Evolutionary conservation across 177 flowering plant genomes (phyloP).

Genomic region (Vitis hybrid): DNA sequence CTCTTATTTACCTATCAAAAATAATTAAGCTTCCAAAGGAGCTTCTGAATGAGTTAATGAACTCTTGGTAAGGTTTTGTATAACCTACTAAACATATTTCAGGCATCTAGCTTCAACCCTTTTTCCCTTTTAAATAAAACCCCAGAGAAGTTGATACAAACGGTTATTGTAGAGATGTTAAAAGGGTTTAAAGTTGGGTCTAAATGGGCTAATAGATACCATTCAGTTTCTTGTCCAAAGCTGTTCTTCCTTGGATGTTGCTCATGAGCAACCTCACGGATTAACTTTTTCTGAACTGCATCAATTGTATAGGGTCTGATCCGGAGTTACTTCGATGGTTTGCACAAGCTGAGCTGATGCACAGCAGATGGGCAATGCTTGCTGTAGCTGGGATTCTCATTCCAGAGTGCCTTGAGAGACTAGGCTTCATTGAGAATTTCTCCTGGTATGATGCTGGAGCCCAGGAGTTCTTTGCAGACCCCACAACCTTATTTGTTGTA

Average conservation of each 20-base stretch:
- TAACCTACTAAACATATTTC: no score
- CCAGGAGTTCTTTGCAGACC: slow-evolving; percentile 68
- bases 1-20: no score
- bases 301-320: slow-evolving; percentile 57
- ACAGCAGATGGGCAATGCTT: slow-evolving; percentile 89
- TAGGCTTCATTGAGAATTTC: slow-evolving; percentile 65
- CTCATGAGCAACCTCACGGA: neutral
- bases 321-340: slow-evolving; percentile 76
- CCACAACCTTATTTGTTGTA: slow-evolving; percentile 63
- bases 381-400: slow-evolving; percentile 81
- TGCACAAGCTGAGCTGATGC: slow-evolving; percentile 89
- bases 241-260: no score
- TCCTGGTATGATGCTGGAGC: slow-evolving; percentile 83
- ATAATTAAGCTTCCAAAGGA: neutral
- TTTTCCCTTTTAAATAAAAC: no score
- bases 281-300: neutral
- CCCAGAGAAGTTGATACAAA: no score
- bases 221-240: no score
- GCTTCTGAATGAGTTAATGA: neutral
- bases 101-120: no score
- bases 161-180: no score
- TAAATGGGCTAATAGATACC: no score
- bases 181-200: no score
- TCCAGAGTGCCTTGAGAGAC: slow-evolving; percentile 71
- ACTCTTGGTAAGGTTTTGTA: no score